Percentiles rank a stretch among this genome's conserved stretches.
Evolutionary conservation across 768 basidiomycete genomes (phyloP).

Genomic region (Mrakia gelida): DNA sequence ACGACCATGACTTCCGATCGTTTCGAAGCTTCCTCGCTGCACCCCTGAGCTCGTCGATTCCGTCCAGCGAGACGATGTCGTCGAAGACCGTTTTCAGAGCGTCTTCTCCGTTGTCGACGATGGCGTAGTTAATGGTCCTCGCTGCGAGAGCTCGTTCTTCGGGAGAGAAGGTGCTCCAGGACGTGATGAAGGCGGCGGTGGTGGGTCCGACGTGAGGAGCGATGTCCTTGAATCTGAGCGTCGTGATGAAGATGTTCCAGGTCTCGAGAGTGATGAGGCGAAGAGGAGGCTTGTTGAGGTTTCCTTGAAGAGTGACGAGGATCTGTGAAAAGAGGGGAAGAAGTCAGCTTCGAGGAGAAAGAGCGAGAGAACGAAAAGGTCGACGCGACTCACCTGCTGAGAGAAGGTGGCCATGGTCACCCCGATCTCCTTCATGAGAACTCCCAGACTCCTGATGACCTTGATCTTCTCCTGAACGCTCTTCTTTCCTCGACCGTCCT

Average conservation of each 20-base stretch:
- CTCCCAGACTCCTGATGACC: constrained; percentile 73
- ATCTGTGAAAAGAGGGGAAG: constrained; percentile 54
- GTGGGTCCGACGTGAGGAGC: constrained; percentile 82
- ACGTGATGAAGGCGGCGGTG: constrained; percentile 72
- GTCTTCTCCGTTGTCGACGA: constrained; percentile 57
- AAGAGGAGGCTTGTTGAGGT: constrained; percentile 68
- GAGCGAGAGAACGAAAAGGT: neutral
- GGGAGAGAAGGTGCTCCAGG: constrained; percentile 64
- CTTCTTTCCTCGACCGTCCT: constrained; percentile 76
- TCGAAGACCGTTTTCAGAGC: constrained; percentile 58
- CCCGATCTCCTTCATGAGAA: constrained; percentile 66
- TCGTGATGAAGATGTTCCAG: constrained; percentile 72
- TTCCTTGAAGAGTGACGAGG: constrained; percentile 92
- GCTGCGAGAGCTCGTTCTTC: constrained; percentile 55
- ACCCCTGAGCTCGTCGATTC: constrained; percentile 58
- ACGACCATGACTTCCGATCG: constrained; percentile 52
- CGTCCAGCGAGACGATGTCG: constrained; percentile 73
- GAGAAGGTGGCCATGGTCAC: constrained; percentile 67
- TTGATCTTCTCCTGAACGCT: constrained; percentile 63
- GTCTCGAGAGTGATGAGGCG: constrained; percentile 71
- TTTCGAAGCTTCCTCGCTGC: constrained; percentile 38
- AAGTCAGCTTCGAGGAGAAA: neutral
- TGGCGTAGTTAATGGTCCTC: constrained; percentile 63
- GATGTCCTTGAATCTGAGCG: constrained; percentile 63
- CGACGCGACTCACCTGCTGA: constrained; percentile 63